Base-by-base conservation (phyloP, 75 land plant genomes). In the Sequoia sempervirens region DNA sequence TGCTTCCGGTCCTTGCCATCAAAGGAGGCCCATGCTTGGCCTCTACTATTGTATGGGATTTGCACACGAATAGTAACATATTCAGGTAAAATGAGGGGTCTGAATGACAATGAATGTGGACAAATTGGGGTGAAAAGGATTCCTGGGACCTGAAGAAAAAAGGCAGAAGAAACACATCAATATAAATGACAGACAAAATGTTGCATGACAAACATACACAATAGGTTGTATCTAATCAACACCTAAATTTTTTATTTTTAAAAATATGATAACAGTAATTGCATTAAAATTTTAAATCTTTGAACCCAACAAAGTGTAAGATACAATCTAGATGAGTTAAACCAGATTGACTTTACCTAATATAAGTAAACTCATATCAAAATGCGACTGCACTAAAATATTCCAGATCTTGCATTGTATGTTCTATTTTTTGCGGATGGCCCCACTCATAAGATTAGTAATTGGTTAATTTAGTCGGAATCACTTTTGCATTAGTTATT, bases 61-160 rank as follows among this genome's bases (percentile, higher is more conserved):
- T 93, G 94, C 1, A 97, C 90, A 45, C 95, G 85, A 40, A 97
- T 43, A 11, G 93, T 94, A 34, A 95, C 99, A 84, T 93, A 87
- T 79, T 97, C 99, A 1, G 99, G 99, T 32, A 97, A 81, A 81
- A 97, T 95, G 68, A 97, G 87, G 54, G 99, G 99, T 80, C 99
- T 83, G 75, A 97, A 97, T 52, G 99, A 97, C 45, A 97, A 86
- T 17, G 99, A 97, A 87, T 97, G 99, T 38, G 99, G 99, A 85
- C 98, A 97, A 78, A 97, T 97, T 80, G 99, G 99, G 61, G 99
- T 97, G 72, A 97, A 97, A 70, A 97, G 90, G 26, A 97, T 97
- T 9, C 90, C 96, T 18, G 99, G 97, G 36, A 97, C 99, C 98
- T 97, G 93, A 64, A 78, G 18, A 47, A 20, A 82, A 28, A 15